A percentile compares a stretch with the other conserved stretches of the same genome.
phyloP scores from a whole-genome alignment of 495 filamentous ascomycete genomes.

The Cercophora newfieldiana region DNA sequence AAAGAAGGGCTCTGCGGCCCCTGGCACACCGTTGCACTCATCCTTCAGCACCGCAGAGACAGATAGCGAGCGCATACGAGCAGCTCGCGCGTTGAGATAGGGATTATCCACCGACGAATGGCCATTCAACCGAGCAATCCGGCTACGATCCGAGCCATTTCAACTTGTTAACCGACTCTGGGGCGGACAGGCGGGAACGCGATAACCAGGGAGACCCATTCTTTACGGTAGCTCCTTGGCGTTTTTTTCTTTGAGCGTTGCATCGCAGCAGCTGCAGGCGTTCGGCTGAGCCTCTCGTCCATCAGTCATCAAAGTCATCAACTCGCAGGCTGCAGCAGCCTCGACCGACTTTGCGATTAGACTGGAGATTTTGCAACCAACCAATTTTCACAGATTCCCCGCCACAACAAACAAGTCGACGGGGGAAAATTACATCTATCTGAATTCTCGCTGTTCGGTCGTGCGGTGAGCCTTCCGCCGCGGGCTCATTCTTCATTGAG shows the following conservation, averaged over 20 bases:
- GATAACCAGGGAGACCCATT: not conserved
- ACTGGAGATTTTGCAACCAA: not conserved
- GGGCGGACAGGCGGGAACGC: not conserved
- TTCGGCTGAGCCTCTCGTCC: not conserved
- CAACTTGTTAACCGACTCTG: not conserved
- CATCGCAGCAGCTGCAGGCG: not conserved
- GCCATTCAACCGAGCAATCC: not conserved
- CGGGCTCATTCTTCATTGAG: not conserved
- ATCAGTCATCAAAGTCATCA: no score
- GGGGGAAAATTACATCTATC: not conserved
- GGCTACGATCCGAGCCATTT: not conserved
- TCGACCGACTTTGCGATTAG: not conserved
- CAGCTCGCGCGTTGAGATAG: not conserved
- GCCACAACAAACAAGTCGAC: not conserved
- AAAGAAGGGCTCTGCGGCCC: not conserved
- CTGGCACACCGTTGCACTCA: not conserved
- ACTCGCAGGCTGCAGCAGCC: not conserved
- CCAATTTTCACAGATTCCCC: not conserved
- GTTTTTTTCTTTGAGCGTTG: slow-evolving; percentile 6
- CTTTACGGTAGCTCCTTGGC: not conserved
- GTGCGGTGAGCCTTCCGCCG: not conserved
- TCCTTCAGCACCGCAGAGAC: not conserved
- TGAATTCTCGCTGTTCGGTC: not conserved
- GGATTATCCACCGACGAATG: not conserved
- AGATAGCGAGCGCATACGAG: not conserved